phyloP scores from a whole-genome alignment of 164 flowering plant genomes.

The Berberis thunbergii region DNA sequence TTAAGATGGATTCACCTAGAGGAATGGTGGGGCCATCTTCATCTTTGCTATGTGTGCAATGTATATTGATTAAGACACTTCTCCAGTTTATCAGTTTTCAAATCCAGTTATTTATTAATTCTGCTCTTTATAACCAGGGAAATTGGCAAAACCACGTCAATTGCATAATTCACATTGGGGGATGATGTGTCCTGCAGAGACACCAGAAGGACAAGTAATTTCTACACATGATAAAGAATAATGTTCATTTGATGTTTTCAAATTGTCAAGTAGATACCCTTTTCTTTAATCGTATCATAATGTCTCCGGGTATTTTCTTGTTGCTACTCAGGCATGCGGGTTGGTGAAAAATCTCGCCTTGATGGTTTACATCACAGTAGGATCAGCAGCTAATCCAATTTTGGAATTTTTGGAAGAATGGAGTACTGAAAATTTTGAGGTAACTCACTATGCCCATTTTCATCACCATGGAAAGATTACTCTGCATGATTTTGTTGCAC shows the following conservation, averaged over 20 bases:
- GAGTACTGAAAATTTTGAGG: constrained; percentile 98
- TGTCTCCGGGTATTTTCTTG: not conserved
- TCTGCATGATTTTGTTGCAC: no score
- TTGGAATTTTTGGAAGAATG: constrained; percentile 92
- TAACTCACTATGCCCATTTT: constrained; percentile 9
- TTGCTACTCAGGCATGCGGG: constrained; percentile 70
- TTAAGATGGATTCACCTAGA: no score
- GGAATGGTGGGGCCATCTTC: no score
- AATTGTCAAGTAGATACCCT: no score
- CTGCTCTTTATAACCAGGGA: constrained; percentile 36
- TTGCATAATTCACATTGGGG: constrained; percentile 99
- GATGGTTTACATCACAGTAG: constrained; percentile 98
- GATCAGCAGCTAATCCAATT: constrained; percentile 94
- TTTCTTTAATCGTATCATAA: not conserved
- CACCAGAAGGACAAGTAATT: constrained; percentile 94
- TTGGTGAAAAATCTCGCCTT: constrained; percentile 90
- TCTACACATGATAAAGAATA: not conserved
- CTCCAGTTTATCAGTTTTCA: not conserved
- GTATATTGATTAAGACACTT: not conserved
- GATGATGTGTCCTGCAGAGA: constrained; percentile 99
- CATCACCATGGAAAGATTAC: no score
- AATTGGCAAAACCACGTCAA: constrained; percentile 96
- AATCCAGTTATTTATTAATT: not conserved
- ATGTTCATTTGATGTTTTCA: no score
- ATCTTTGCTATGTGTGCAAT: no score